These are phyloP conservation scores for Acidomyces sp. DNA, from an alignment of 495 filamentous ascomycete species.

Conservation along the genomic window DNA sequence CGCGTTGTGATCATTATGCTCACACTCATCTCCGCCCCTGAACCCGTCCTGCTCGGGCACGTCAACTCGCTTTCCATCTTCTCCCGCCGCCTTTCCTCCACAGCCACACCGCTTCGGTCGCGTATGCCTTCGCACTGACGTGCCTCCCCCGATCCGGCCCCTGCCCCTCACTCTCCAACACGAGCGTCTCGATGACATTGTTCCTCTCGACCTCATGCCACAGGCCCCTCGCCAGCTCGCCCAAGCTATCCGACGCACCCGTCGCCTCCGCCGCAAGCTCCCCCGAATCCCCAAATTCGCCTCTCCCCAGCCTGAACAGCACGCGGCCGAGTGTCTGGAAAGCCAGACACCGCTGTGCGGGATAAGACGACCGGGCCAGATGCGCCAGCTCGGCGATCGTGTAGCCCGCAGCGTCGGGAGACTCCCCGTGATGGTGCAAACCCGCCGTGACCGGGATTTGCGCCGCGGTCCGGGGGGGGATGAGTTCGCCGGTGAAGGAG, in stretches of 20 bases:
- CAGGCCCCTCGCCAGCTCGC: conserved; percentile 28
- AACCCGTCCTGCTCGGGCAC: too few species aligned
- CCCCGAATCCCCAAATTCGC: conserved; percentile 50
- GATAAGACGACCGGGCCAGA: conserved; percentile 65
- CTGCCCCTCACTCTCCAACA: conserved; percentile 46
- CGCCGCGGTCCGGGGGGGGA: conserved; percentile 60
- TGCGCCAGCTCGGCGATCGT: conserved; percentile 80
- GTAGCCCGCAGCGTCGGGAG: conserved; percentile 88
- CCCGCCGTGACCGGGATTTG: conserved; percentile 60
- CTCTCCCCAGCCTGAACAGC: conserved; percentile 66
- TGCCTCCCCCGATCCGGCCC: conserved; percentile 31
- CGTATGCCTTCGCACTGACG: conserved; percentile 61
- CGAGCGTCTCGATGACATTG: conserved; percentile 56
- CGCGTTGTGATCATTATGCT: too few species aligned
- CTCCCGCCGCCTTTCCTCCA: conserved; percentile 66
- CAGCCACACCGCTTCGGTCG: conserved; percentile 82
- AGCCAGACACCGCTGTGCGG: conserved; percentile 79
- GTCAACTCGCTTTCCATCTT: conserved; percentile 28
- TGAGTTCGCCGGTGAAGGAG: conserved; percentile 64
- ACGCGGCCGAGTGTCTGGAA: conserved; percentile 83
- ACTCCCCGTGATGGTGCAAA: conserved; percentile 86
- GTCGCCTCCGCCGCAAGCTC: conserved; percentile 12
- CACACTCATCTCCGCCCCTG: too few species aligned
- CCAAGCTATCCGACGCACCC: conserved; percentile 19
- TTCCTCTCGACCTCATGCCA: conserved; percentile 54